These are phyloP conservation scores for Hymenoscyphus fraxineus DNA, from an alignment of 2,329 filamentous ascomycete genomes.

Conservation along the genomic window DNA sequence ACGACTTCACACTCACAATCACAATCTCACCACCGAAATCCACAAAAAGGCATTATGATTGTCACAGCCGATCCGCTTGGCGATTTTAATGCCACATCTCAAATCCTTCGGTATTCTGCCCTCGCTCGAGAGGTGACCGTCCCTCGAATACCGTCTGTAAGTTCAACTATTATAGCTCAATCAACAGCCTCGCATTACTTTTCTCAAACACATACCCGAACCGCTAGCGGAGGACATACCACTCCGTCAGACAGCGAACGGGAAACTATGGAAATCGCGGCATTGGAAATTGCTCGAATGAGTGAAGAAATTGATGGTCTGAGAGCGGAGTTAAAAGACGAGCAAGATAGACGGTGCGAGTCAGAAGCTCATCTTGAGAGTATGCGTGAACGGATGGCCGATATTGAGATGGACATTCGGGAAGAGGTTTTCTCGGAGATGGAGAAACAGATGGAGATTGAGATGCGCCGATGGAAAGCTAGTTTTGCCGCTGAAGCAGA, in stretches of 20 bases:
- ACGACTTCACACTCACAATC: constrained; percentile 30
- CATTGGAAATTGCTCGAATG: constrained; percentile 76
- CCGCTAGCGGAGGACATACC: constrained; percentile 25
- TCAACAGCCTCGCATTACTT: constrained; percentile 27
- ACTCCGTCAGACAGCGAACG: constrained; percentile 44
- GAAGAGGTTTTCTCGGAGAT: constrained; percentile 88
- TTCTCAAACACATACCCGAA: constrained; percentile 6
- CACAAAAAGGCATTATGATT: constrained; percentile 91
- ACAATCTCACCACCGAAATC: constrained; percentile 47
- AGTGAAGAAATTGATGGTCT: constrained; percentile 73
- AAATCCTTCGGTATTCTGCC: constrained; percentile 91
- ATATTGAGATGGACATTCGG: constrained; percentile 77
- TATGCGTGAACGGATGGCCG: constrained; percentile 58
- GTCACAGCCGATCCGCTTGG: constrained; percentile 90
- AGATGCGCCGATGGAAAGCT: constrained; percentile 77
- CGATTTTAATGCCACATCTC: constrained; percentile 94
- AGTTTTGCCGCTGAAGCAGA: constrained; percentile 76
- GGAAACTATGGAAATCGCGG: constrained; percentile 77
- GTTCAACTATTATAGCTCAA: constrained; percentile 56
- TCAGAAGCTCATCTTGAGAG: constrained; percentile 70
- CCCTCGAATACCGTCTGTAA: constrained; percentile 79
- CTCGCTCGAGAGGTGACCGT: constrained; percentile 90
- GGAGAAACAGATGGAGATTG: constrained; percentile 69
- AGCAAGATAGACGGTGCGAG: constrained; percentile 65
- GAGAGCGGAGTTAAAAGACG: constrained; percentile 63